Conservation (phyloP, 768 basidiomycete species). For the Porpolomopsis calyptriformis region DNA sequence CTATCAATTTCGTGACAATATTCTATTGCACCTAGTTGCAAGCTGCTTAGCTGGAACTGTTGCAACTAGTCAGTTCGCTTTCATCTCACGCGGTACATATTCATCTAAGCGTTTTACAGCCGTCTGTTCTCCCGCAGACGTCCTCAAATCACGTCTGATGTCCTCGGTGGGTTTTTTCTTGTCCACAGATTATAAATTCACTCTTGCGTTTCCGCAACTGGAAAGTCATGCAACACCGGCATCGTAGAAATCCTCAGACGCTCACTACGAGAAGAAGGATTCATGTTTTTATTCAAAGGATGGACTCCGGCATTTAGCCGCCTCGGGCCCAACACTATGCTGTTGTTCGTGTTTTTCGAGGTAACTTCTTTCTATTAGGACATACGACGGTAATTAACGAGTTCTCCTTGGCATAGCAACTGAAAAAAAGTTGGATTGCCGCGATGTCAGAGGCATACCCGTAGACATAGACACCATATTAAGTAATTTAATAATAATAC, state of each 20-base stretch:
- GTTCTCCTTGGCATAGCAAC: constrained; percentile 2
- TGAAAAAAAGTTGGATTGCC: constrained; percentile 6
- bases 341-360: constrained; percentile 81
- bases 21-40: constrained; percentile 55
- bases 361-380: constrained; percentile 29
- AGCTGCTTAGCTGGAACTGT: constrained; percentile 65
- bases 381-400: no score
- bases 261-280: constrained; percentile 65
- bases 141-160: constrained; percentile 69
- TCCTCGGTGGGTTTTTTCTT: constrained; percentile 41
- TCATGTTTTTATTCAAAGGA: constrained; percentile 73
- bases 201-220: neutral
- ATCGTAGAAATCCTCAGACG: constrained; percentile 42
- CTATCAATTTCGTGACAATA: constrained; percentile 53
- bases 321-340: constrained; percentile 71
- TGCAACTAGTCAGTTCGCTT: constrained; percentile 52
- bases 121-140: constrained; percentile 70
- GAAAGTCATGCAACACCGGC: constrained; percentile 40
- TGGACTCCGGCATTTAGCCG: constrained; percentile 86
- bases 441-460: neutral
- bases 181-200: constrained; percentile 2
- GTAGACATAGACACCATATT: no score
- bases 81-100: neutral
- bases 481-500: no score
- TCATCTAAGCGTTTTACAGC: constrained; percentile 30